phyloP scores from a whole-genome alignment of 2,329 filamentous ascomycete species.

The Trichoderma arundinaceum region DNA sequence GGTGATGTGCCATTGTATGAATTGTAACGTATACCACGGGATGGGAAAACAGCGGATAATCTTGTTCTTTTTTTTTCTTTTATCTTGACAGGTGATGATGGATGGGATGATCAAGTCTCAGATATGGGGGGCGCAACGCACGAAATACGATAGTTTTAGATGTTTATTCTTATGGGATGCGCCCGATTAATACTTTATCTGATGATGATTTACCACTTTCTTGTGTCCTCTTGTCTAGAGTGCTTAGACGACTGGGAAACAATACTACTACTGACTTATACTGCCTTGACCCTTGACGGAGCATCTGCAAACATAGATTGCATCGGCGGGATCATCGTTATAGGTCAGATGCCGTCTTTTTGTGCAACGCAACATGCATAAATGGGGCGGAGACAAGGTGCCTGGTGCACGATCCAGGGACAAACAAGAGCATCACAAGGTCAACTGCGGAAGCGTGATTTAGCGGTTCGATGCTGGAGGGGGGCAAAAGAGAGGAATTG shows the following conservation, averaged over 20 bases:
- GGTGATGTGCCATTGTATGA: conserved; percentile 16
- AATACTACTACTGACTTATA: too few species aligned
- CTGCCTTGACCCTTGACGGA: too few species aligned
- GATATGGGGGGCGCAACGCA: background rate
- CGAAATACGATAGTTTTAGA: background rate
- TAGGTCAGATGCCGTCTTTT: background rate
- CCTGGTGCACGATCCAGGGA: background rate
- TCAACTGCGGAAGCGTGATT: too few species aligned
- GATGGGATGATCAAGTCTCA: background rate
- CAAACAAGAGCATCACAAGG: background rate
- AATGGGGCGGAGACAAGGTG: conserved; percentile 1
- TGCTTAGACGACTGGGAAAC: too few species aligned
- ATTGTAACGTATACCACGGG: conserved; percentile 9
- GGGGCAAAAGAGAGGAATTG: too few species aligned
- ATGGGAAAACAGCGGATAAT: background rate
- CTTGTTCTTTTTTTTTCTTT: background rate
- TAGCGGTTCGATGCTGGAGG: too few species aligned
- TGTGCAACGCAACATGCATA: background rate
- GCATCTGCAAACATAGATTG: too few species aligned
- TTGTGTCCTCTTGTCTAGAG: too few species aligned
- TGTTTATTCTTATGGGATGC: background rate
- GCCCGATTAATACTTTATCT: too few species aligned
- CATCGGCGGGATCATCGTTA: too few species aligned
- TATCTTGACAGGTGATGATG: background rate
- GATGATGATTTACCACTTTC: too few species aligned